Conservation (phyloP, 176 grass and related monocot species). For the Urochloa ruziziensis region DNA sequence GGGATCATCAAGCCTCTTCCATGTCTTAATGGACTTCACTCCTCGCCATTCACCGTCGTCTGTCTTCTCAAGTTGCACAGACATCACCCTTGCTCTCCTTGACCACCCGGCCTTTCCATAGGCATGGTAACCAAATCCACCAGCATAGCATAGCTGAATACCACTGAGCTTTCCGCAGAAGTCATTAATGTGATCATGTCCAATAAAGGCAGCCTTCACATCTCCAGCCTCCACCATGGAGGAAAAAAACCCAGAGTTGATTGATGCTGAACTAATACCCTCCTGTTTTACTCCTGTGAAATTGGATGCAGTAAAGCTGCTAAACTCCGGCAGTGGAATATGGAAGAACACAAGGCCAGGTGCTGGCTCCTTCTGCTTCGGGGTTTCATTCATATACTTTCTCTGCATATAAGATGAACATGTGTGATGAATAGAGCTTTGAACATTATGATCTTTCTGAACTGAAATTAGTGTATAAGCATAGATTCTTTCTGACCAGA, state of each 20-base stretch:
- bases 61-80: constrained; percentile 68
- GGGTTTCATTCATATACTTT: constrained; percentile 46
- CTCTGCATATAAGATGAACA: constrained; percentile 43
- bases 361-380: constrained; percentile 65
- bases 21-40: constrained; percentile 95
- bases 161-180: constrained; percentile 78
- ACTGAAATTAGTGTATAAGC: not conserved
- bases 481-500: not conserved
- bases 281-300: constrained; percentile 88
- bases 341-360: constrained; percentile 91
- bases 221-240: constrained; percentile 91
- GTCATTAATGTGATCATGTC: constrained; percentile 92
- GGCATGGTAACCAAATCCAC: constrained; percentile 97
- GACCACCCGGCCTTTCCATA: constrained; percentile 94
- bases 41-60: constrained; percentile 59
- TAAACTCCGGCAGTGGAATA: constrained; percentile 87
- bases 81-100: constrained; percentile 89
- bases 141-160: constrained; percentile 85
- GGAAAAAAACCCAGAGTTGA: constrained; percentile 91
- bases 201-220: constrained; percentile 77
- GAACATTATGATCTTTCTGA: not conserved
- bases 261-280: constrained; percentile 72
- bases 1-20: constrained; percentile 89
- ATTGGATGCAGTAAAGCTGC: constrained; percentile 59
- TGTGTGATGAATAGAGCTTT: not conserved